phyloP scores from a whole-genome alignment of 2,329 filamentous ascomycete genomes.

The Cyclaneusma minus region DNA sequence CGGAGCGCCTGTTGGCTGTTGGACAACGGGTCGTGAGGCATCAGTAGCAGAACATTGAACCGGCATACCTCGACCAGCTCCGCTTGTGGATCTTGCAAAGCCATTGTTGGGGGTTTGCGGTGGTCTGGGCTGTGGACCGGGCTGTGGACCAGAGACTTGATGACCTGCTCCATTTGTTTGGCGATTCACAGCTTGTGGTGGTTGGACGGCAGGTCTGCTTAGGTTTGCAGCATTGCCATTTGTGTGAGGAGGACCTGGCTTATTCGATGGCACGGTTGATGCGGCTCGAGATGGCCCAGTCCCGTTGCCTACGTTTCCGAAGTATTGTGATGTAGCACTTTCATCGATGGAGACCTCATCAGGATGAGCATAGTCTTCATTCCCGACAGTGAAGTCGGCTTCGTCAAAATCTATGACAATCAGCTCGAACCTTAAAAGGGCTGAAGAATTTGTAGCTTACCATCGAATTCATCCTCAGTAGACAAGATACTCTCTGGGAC shows the following conservation, averaged over 20 bases:
- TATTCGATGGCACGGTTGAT: constrained; percentile 3
- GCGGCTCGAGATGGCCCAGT: constrained; percentile 10
- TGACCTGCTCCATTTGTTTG: constrained; percentile 5
- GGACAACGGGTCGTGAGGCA: constrained; percentile 3
- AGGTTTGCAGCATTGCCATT: constrained; percentile 10
- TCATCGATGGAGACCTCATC: constrained; percentile 48
- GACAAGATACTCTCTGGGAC: constrained; percentile 6
- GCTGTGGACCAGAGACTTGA: not conserved
- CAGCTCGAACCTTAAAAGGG: constrained; percentile 14
- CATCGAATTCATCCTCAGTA: constrained; percentile 40
- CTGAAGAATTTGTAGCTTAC: constrained; percentile 25
- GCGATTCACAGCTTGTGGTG: constrained; percentile 10
- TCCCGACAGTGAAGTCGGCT: constrained; percentile 55
- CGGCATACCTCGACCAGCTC: constrained; percentile 7
- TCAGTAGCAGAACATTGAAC: constrained; percentile 1
- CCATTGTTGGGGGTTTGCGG: constrained; percentile 17
- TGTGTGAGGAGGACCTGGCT: not conserved
- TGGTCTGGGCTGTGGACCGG: constrained; percentile 6
- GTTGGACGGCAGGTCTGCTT: constrained; percentile 14
- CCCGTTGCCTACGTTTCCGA: constrained; percentile 5
- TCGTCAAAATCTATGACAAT: constrained; percentile 52
- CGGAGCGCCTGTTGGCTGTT: constrained; percentile 6
- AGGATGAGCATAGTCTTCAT: constrained; percentile 47
- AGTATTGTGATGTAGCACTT: constrained; percentile 7
- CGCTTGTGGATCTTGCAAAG: constrained; percentile 13